These are phyloP conservation scores for Tribonema minus DNA, from an alignment of 108 stramenopile species.

Conservation along the genomic window DNA sequence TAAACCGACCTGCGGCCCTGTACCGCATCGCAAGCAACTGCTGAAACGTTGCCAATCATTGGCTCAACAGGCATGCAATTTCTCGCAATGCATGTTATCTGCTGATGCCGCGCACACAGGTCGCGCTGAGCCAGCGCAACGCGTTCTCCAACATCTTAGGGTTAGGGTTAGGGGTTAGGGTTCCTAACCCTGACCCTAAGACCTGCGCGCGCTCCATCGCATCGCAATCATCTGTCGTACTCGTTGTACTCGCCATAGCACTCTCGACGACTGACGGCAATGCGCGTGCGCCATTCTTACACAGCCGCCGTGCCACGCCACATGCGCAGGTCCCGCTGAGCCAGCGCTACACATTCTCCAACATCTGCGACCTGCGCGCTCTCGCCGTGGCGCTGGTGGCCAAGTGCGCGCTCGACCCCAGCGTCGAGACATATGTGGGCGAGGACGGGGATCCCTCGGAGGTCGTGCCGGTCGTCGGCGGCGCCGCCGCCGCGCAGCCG, in stretches of 20 bases:
- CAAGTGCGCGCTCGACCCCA: slow-evolving; percentile 30
- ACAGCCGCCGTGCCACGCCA: too few relatives aligned
- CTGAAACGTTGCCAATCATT: too few relatives aligned
- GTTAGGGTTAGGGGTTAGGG: too few relatives aligned
- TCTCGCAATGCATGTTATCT: not conserved
- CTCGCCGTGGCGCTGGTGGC: slow-evolving; percentile 45
- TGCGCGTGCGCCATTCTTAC: too few relatives aligned
- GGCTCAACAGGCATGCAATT: not conserved
- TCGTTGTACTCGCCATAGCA: too few relatives aligned
- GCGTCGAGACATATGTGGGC: slow-evolving; percentile 20
- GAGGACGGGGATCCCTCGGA: slow-evolving; percentile 42
- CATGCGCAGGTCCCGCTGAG: slow-evolving; percentile 25
- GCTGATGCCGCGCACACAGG: slow-evolving; percentile 2
- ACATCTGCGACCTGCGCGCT: slow-evolving; percentile 42
- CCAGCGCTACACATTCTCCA: slow-evolving; percentile 27
- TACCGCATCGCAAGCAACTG: too few relatives aligned
- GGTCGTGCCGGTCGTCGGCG: slow-evolving; percentile 23
- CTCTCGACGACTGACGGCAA: too few relatives aligned
- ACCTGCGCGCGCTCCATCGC: too few relatives aligned
- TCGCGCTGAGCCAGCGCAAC: slow-evolving; percentile 32
- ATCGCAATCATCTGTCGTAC: too few relatives aligned
- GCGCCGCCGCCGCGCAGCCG: too few relatives aligned
- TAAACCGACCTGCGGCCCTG: too few relatives aligned
- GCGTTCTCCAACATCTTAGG: slow-evolving; percentile 33
- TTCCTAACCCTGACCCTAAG: too few relatives aligned